Evolutionary conservation across 164 flowering plant species (phyloP), one percentile per base, ranked within the genome.

Genomic region (Berberis thunbergii): DNA sequence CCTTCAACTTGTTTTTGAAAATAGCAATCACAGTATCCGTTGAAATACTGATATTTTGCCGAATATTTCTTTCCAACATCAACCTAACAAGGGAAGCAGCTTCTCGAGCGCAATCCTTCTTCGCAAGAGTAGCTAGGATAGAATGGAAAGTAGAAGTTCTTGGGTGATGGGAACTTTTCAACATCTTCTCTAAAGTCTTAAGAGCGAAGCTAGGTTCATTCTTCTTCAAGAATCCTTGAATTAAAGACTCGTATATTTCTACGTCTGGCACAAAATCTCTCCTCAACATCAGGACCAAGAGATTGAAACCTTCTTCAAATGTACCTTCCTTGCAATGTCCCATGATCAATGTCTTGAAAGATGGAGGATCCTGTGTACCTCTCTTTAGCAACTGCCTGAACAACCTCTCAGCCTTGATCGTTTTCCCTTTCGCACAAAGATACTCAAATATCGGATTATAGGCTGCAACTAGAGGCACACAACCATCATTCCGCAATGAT

Each of bases 301-400:
- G 67, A 63, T 66, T 54, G 43, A 54, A 72, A 45, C 71, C 75
- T 41, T 56, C 65, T 54, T 50, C 40, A 7, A 69, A 63, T 54
- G 65, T 60, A 44, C 91, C 88, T 74, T 91, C 97, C 60, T 61
- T 83, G 62, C 96, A 86, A 53, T 83, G 87, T n/a, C 94, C 97
- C 77, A 78, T 66, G 61, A 91, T 91, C 76, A 91, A 69, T 10
- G 76, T 81, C 68, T 77, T 77, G 66, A 64, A 91, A 13, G 91
- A 65, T n/a, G 70, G 41, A 54, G 91, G 86, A 70, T 91, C 96
- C 62, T 80, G 94, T 5, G 70, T 78, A 10, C 97, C 97, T 67
- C 88, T 81, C 75, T 65, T 84, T 76, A 86, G 67, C 41, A 91
- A 72, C 80, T 84, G 89, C 67, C 87, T 73, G 57, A 91, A 84